Evolutionary conservation across 192 early-diverging fungal genomes (phyloP).

Genomic region (Spinellus fusiger): DNA sequence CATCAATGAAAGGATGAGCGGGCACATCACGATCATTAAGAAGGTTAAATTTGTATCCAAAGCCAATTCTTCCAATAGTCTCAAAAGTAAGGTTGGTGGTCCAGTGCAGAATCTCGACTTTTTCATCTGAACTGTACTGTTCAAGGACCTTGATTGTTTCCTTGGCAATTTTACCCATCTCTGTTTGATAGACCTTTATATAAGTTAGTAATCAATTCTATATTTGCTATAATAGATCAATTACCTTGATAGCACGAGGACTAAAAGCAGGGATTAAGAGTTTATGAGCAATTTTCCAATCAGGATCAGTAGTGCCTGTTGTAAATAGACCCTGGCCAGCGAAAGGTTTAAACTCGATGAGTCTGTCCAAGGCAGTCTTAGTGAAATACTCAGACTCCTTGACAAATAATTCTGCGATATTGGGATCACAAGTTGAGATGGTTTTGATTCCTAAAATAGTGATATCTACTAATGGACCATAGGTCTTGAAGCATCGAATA

Average conservation of each 20-base stretch:
- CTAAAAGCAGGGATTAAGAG: slow-evolving; percentile 54
- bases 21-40: slow-evolving; percentile 17
- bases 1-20: slow-evolving; percentile 26
- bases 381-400: slow-evolving; percentile 48
- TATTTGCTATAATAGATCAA: slow-evolving; percentile 38
- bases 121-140: slow-evolving; percentile 19
- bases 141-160: slow-evolving; percentile 29
- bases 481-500: slow-evolving; percentile 30
- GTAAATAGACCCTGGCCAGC: slow-evolving; percentile 49
- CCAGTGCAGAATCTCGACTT: slow-evolving; percentile 38
- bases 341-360: slow-evolving; percentile 39
- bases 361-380: slow-evolving; percentile 30
- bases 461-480: slow-evolving; percentile 31
- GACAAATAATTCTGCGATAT: slow-evolving; percentile 32
- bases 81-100: slow-evolving; percentile 54
- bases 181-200: slow-evolving; percentile 23
- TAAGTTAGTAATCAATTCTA: background rate
- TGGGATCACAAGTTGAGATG: slow-evolving; percentile 35
- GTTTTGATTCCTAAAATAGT: slow-evolving; percentile 1
- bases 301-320: slow-evolving; percentile 37
- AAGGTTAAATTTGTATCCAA: slow-evolving; percentile 48
- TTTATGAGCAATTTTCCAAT: slow-evolving; percentile 54
- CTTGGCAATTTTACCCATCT: slow-evolving; percentile 39
- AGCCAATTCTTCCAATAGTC: slow-evolving; percentile 49
- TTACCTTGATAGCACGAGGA: slow-evolving; percentile 36